Evolutionary conservation across 176 grass and related monocot species (phyloP).

Genomic region (Oryza punctata): DNA sequence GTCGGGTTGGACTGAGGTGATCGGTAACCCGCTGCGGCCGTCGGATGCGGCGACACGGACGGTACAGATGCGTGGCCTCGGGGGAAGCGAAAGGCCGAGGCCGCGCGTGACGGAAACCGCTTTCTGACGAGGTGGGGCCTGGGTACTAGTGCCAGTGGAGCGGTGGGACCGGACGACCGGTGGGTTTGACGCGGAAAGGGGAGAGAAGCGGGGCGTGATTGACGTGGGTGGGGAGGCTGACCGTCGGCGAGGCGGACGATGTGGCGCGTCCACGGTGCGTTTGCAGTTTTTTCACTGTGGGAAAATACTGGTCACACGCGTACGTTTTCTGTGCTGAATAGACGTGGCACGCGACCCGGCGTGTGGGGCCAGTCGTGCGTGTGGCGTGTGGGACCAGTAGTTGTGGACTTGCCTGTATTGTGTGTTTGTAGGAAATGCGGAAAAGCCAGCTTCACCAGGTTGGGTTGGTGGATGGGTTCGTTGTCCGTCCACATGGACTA

Average conservation of each 20-base stretch:
- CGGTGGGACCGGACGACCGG: not conserved
- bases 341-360: too few relatives aligned
- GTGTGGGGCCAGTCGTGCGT: too few relatives aligned
- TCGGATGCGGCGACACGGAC: conserved; percentile 25
- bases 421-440: too few relatives aligned
- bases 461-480: not conserved
- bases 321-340: too few relatives aligned
- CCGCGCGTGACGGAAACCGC: conserved; percentile 1
- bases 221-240: not conserved
- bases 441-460: not conserved
- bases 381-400: too few relatives aligned
- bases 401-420: not conserved
- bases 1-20: not conserved
- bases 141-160: not conserved
- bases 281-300: too few relatives aligned
- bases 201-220: not conserved
- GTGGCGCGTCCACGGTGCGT: not conserved
- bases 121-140: not conserved
- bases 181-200: too few relatives aligned
- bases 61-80: conserved; percentile 36
- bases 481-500: not conserved
- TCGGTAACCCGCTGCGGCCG: not conserved
- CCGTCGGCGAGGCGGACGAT: not conserved
- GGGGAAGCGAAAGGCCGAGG: conserved; percentile 28
- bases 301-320: too few relatives aligned